These are phyloP conservation scores for Hericium alpestre DNA, from an alignment of 768 basidiomycete genomes.

Conservation along the genomic window DNA sequence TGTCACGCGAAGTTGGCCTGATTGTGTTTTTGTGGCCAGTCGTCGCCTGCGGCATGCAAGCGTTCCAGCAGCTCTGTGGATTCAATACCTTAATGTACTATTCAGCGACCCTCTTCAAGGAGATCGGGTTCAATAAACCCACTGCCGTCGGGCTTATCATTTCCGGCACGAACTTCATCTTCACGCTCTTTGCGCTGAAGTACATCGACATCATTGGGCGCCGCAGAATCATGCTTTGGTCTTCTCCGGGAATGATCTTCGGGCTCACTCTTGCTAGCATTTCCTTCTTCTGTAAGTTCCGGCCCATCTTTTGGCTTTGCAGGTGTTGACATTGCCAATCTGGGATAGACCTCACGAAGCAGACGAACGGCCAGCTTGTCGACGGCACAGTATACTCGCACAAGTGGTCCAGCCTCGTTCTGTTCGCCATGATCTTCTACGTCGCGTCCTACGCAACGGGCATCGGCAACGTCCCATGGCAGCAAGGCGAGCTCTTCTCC, in stretches of 20 bases:
- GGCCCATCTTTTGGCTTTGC: neutral
- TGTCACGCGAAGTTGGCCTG: neutral
- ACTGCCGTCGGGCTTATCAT: constrained; percentile 74
- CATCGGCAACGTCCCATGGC: constrained; percentile 77
- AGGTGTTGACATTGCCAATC: neutral
- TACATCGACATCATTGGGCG: constrained; percentile 66
- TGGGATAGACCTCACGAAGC: constrained; percentile 41
- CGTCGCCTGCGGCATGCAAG: constrained; percentile 72
- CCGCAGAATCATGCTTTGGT: constrained; percentile 57
- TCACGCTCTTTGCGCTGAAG: constrained; percentile 65
- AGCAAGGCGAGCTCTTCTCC: constrained; percentile 75
- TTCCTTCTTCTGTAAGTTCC: constrained; percentile 53
- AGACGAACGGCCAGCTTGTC: constrained; percentile 51
- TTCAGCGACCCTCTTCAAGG: constrained; percentile 68
- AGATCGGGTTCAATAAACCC: constrained; percentile 74
- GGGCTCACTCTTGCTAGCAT: constrained; percentile 54
- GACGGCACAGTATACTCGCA: constrained; percentile 48
- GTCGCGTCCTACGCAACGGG: constrained; percentile 76
- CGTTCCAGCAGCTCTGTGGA: constrained; percentile 74
- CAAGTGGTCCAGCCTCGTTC: constrained; percentile 55
- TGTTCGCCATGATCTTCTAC: constrained; percentile 77
- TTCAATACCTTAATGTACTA: constrained; percentile 46
- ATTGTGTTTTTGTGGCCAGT: constrained; percentile 27
- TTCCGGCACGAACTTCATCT: constrained; percentile 69
- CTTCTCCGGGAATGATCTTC: constrained; percentile 64